Evolutionary conservation across 148 eudicot genomes (phyloP).

Genomic region (Selenicereus undatus): DNA sequence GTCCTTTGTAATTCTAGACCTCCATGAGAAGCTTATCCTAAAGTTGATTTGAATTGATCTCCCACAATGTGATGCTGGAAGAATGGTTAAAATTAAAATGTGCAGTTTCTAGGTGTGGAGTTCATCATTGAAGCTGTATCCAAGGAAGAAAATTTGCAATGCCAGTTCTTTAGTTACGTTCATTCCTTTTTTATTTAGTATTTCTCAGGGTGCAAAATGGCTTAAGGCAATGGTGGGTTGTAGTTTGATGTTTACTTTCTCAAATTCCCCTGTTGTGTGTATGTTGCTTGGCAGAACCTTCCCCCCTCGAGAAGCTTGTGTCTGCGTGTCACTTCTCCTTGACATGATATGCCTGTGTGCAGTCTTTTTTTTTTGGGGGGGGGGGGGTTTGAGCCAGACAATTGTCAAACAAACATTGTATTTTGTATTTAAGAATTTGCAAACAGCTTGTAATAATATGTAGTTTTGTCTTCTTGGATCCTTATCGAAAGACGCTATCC

Average conservation of each 20-base stretch:
- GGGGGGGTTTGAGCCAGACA: neutral
- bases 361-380: neutral
- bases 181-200: neutral
- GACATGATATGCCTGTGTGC: neutral
- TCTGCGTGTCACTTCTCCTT: neutral
- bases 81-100: no score
- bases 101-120: no score
- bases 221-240: neutral
- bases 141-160: neutral
- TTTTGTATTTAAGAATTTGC: neutral
- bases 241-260: neutral
- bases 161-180: neutral
- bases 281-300: no score
- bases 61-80: no score
- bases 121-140: no score
- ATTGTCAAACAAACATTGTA: neutral
- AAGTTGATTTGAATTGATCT: no score
- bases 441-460: neutral
- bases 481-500: neutral
- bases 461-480: neutral
- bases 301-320: no score
- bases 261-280: neutral
- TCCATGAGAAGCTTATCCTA: no score
- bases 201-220: neutral
- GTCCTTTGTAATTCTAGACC: no score